phyloP scores from a whole-genome alignment of 805 yeast species.

The Candida fluviatilis region DNA sequence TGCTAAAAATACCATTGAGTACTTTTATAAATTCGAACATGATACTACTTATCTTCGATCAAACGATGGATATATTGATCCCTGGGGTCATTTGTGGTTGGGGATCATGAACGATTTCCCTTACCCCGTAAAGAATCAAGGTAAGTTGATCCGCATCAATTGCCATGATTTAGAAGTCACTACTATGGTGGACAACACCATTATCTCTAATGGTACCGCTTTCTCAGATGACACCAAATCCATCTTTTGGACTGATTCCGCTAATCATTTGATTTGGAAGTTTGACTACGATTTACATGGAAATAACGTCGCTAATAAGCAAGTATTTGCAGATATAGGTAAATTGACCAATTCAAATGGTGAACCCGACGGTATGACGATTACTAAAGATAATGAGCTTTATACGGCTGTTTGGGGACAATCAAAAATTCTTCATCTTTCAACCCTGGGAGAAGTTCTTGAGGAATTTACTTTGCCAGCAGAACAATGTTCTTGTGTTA shows the following conservation, averaged over 20 bases:
- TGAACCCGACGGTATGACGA: slow-evolving; percentile 80
- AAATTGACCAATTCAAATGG: slow-evolving; percentile 15
- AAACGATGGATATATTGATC: slow-evolving; percentile 81
- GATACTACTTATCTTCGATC: slow-evolving; percentile 38
- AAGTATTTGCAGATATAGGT: slow-evolving; percentile 19
- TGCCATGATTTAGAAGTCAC: slow-evolving; percentile 27
- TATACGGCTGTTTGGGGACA: slow-evolving; percentile 69
- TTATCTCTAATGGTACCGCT: slow-evolving; percentile 66
- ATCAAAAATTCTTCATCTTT: slow-evolving; percentile 50
- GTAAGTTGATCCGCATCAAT: slow-evolving; percentile 39
- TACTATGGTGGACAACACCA: slow-evolving; percentile 30
- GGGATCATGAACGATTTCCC: slow-evolving; percentile 73
- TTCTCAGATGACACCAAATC: slow-evolving; percentile 25
- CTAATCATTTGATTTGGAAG: slow-evolving; percentile 29
- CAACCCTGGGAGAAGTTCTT: slow-evolving; percentile 45
- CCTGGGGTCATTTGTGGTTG: slow-evolving; percentile 71
- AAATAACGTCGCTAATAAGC: slow-evolving; percentile 31
- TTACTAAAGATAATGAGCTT: slow-evolving; percentile 51
- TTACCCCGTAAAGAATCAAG: slow-evolving; percentile 37
- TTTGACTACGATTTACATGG: slow-evolving; percentile 33
- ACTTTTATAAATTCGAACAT: slow-evolving; percentile 37
- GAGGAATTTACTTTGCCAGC: slow-evolving; percentile 55
- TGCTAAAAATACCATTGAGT: slow-evolving; percentile 28
- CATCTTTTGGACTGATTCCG: slow-evolving; percentile 41
- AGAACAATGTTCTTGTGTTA: slow-evolving; percentile 60